Evolutionary conservation across 345 rosid species (phyloP).

Genomic region (Syzygium oleosum): DNA sequence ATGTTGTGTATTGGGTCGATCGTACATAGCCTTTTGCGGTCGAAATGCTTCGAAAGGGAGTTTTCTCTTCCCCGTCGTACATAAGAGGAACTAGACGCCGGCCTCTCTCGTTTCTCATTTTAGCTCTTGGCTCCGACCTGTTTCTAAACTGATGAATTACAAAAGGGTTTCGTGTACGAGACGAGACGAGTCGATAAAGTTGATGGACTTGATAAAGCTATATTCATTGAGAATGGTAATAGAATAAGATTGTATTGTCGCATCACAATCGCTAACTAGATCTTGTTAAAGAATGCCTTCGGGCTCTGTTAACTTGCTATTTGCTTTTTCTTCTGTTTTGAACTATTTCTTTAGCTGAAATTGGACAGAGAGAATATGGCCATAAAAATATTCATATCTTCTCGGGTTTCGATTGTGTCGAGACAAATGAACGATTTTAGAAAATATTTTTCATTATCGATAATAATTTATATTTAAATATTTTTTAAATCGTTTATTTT

Average conservation of each 20-base stretch:
- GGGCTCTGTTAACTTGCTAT: not conserved
- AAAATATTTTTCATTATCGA: not conserved
- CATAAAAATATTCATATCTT: too few species aligned
- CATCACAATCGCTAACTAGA: not conserved
- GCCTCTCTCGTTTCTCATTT: not conserved
- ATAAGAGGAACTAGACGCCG: not conserved
- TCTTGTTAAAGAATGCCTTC: not conserved
- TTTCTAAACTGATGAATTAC: not conserved
- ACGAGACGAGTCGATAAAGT: not conserved
- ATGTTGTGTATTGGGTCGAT: not conserved
- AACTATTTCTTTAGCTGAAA: not conserved
- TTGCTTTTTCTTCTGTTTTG: not conserved
- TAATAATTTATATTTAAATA: not conserved
- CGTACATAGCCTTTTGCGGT: not conserved
- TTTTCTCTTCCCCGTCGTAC: not conserved
- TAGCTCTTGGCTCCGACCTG: not conserved
- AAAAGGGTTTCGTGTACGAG: not conserved
- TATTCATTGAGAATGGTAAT: not conserved
- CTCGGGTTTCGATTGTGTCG: not conserved
- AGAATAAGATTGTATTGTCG: not conserved
- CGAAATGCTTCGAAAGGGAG: not conserved
- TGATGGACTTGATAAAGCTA: not conserved
- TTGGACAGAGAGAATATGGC: not conserved
- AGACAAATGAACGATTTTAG: not conserved
- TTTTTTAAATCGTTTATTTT: too few species aligned